Evolutionary conservation across 2,329 filamentous ascomycete genomes (phyloP).

Genomic region (Chaetomiaceae sp.): DNA sequence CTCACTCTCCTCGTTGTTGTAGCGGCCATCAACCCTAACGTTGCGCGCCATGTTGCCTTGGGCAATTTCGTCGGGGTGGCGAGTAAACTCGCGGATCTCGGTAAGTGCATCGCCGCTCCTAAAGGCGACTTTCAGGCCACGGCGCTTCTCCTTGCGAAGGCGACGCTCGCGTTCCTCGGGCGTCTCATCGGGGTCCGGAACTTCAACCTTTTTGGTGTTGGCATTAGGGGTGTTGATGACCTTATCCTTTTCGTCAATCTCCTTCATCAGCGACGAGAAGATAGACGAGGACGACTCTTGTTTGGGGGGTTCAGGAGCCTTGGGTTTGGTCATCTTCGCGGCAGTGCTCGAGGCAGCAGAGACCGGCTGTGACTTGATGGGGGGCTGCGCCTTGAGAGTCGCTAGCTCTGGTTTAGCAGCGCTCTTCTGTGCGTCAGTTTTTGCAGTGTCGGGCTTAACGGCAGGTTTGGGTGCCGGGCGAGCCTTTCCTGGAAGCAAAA

Average conservation of each 20-base stretch:
- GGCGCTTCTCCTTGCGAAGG: slow-evolving; percentile 65
- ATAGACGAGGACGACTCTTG: slow-evolving; percentile 32
- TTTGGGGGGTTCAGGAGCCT: slow-evolving; percentile 29
- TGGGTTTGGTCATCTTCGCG: slow-evolving; percentile 29
- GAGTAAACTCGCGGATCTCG: slow-evolving; percentile 64
- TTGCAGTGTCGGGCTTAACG: slow-evolving; percentile 32
- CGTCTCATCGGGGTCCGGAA: slow-evolving; percentile 57
- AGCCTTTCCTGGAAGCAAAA: slow-evolving; percentile 44
- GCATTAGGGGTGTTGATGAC: slow-evolving; percentile 33
- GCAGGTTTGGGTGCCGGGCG: slow-evolving; percentile 40
- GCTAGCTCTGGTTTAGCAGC: slow-evolving; percentile 32
- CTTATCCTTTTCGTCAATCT: slow-evolving; percentile 50
- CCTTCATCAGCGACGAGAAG: slow-evolving; percentile 51
- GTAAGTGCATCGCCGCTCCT: slow-evolving; percentile 63
- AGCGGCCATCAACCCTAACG: slow-evolving; percentile 32
- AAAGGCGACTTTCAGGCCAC: slow-evolving; percentile 64
- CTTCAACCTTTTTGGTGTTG: slow-evolving; percentile 34
- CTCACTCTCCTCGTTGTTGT: slow-evolving; percentile 69
- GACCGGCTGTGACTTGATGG: slow-evolving; percentile 27
- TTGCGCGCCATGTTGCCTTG: slow-evolving; percentile 16
- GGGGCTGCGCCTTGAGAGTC: slow-evolving; percentile 18
- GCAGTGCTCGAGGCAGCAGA: slow-evolving; percentile 1
- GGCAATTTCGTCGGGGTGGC: slow-evolving; percentile 53
- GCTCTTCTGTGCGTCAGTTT: slow-evolving; percentile 20
- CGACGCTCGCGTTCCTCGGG: slow-evolving; percentile 62